Conservation (phyloP, 306 rosid genomes). For the Bauhinia variegata region DNA sequence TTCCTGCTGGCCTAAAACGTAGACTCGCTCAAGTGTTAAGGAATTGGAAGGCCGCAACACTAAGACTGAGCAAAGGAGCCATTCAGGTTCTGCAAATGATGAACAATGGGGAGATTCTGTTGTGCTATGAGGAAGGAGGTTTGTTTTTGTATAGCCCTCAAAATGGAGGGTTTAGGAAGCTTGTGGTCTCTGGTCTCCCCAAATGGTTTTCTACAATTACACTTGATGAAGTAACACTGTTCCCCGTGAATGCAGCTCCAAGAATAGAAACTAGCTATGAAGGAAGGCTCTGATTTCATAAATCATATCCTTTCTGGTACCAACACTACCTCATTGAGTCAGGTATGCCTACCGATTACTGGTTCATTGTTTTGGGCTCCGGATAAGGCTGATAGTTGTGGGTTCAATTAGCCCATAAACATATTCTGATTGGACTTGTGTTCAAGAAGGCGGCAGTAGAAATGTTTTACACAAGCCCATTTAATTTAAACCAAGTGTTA, state of each 20-base stretch:
- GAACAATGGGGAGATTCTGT: conserved; percentile 2
- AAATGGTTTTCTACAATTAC: conserved; percentile 9
- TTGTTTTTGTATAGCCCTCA: conserved; percentile 7
- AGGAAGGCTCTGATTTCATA: neutral
- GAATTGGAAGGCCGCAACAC: neutral
- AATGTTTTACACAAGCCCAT: too few species aligned
- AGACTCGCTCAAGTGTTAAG: neutral
- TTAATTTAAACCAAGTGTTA: too few species aligned
- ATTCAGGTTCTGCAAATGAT: neutral
- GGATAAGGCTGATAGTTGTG: too few species aligned
- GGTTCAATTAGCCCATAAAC: too few species aligned
- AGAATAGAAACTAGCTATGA: neutral
- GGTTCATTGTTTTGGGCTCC: too few species aligned
- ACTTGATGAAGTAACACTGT: conserved; percentile 13
- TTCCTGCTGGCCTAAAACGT: neutral
- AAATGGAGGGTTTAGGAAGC: neutral
- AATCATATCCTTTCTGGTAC: too few species aligned
- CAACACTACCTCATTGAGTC: too few species aligned
- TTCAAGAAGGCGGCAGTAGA: too few species aligned
- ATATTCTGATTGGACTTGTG: too few species aligned
- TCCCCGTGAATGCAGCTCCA: neutral
- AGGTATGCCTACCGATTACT: neutral
- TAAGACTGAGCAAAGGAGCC: neutral
- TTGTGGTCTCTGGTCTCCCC: conserved; percentile 10
- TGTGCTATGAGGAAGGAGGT: neutral